Conservation (phyloP, 208 protist species). For the Acanthamoeba sp. region DNA sequence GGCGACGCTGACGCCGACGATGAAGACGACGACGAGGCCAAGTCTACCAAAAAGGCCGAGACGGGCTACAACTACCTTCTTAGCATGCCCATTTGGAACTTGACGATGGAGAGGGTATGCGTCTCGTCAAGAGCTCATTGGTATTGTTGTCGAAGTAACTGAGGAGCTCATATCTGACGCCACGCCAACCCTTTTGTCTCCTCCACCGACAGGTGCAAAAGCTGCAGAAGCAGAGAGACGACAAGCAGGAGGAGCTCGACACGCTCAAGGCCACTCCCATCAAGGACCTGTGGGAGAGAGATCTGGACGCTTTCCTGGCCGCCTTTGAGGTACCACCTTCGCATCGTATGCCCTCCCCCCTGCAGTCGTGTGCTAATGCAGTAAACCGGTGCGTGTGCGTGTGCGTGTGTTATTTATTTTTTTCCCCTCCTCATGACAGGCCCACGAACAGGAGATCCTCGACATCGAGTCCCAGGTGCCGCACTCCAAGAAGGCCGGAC, state of each 20-base stretch:
- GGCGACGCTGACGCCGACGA: conserved; percentile 83
- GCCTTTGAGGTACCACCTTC: conserved; percentile 47
- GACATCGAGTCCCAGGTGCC: conserved; percentile 8
- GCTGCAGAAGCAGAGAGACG: conserved; percentile 63
- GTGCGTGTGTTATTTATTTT: background rate
- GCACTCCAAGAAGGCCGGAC: conserved; percentile 1
- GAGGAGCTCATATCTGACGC: no score
- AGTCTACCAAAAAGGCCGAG: conserved; percentile 75
- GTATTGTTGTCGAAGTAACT: no score
- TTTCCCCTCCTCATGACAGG: no score
- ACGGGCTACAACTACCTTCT: conserved; percentile 99
- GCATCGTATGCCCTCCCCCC: background rate
- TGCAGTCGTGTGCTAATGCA: background rate
- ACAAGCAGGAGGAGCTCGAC: conserved; percentile 66
- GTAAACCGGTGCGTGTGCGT: background rate
- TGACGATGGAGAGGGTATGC: conserved; percentile 97
- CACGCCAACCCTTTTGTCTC: background rate
- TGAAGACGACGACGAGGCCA: conserved; percentile 42
- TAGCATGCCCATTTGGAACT: conserved; percentile 97
- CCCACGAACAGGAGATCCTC: conserved; percentile 34
- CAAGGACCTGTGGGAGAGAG: conserved; percentile 52
- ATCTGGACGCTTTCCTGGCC: conserved; percentile 68
- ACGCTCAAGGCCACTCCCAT: conserved; percentile 41
- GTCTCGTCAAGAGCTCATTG: background rate
- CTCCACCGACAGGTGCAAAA: conserved; percentile 47